Evolutionary conservation across 495 filamentous ascomycete genomes (phyloP).

Genomic region (Penicillium turbatum): DNA sequence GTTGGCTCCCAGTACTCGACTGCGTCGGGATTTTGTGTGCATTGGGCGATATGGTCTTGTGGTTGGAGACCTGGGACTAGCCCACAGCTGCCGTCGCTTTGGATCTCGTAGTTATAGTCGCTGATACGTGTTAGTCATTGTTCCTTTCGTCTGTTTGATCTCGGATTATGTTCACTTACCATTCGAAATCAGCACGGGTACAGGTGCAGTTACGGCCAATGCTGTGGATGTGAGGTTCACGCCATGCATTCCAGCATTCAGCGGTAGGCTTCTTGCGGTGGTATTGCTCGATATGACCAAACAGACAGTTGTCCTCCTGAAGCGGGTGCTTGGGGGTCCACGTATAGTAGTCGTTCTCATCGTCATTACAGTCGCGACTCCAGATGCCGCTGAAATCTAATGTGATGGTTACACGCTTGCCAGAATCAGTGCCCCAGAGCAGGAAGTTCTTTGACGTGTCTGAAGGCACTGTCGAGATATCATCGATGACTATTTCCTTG

Average conservation of each 20-base stretch:
- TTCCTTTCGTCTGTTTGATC: neutral
- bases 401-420: slow-evolving; percentile 63
- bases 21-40: slow-evolving; percentile 58
- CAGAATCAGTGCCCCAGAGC: slow-evolving; percentile 67
- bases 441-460: slow-evolving; percentile 87
- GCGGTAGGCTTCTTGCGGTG: slow-evolving; percentile 73
- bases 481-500: slow-evolving; percentile 59
- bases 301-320: slow-evolving; percentile 75
- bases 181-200: slow-evolving; percentile 84
- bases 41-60: slow-evolving; percentile 61
- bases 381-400: slow-evolving; percentile 82
- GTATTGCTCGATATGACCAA: slow-evolving; percentile 86
- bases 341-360: slow-evolving; percentile 70
- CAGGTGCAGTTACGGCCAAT: slow-evolving; percentile 75
- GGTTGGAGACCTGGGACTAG: slow-evolving; percentile 67
- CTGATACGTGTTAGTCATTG: slow-evolving; percentile 43
- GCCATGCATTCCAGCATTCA: slow-evolving; percentile 78
- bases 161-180: slow-evolving; percentile 47
- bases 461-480: slow-evolving; percentile 83
- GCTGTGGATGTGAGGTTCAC: slow-evolving; percentile 57
- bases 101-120: slow-evolving; percentile 89
- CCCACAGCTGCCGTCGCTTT: slow-evolving; percentile 66
- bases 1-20: slow-evolving; percentile 76
- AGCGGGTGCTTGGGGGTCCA: slow-evolving; percentile 81
- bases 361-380: slow-evolving; percentile 60